These are phyloP conservation scores for Cyclotella kingstonii DNA, from an alignment of 108 stramenopile genomes.

Conservation along the genomic window DNA sequence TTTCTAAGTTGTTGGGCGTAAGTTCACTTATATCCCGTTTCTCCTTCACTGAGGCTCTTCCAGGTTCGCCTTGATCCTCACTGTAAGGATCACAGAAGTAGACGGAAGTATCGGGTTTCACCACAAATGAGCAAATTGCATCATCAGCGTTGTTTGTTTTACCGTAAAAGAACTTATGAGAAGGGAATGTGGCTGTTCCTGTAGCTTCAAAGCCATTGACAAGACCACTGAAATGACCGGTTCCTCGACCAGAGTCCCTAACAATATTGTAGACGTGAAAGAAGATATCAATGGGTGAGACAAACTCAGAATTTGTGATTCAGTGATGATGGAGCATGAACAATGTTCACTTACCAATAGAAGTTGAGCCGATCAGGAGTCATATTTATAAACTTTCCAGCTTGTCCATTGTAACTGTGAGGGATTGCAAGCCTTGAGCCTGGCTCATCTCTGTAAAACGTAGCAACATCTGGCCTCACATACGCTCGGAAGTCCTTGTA, in stretches of 20 bases:
- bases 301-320: not conserved
- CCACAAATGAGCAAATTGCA: constrained; percentile 21
- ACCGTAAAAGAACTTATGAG: constrained; percentile 50
- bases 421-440: constrained; percentile 23
- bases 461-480: constrained; percentile 66
- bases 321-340: not conserved
- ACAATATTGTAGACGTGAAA: not conserved
- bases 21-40: constrained; percentile 26
- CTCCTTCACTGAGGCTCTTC: constrained; percentile 11
- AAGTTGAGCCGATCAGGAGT: constrained; percentile 35
- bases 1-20: not conserved
- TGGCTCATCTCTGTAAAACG: constrained; percentile 48
- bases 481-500: constrained; percentile 46
- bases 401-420: constrained; percentile 56
- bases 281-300: not conserved
- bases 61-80: constrained; percentile 54
- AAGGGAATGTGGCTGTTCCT: constrained; percentile 62
- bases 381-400: constrained; percentile 77
- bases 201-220: constrained; percentile 46
- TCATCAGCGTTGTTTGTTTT: constrained; percentile 15
- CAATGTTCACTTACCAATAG: constrained; percentile 46
- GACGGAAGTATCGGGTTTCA: constrained; percentile 28
- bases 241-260: constrained; percentile 34
- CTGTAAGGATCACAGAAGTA: constrained; percentile 64
- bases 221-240: constrained; percentile 24